Conservation (phyloP, 495 filamentous ascomycete genomes). For the Xylaria grammica region DNA sequence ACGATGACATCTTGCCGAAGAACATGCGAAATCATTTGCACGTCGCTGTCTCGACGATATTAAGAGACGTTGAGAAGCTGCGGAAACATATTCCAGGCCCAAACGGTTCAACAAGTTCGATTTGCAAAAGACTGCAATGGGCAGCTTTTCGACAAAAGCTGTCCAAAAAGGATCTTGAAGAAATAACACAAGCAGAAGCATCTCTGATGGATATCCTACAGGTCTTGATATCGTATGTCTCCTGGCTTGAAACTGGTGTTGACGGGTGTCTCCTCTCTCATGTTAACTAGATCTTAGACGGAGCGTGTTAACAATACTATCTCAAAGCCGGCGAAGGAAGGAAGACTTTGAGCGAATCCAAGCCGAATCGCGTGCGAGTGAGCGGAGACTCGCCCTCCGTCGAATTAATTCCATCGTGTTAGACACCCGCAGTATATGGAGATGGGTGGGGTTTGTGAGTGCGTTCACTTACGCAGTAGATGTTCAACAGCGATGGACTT, state of each 20-base stretch:
- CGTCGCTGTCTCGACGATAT: not conserved
- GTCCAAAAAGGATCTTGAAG: not conserved
- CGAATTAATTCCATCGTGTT: not conserved
- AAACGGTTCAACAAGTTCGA: too few species aligned
- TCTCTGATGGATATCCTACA: not conserved
- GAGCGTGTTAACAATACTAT: not conserved
- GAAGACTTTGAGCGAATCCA: not conserved
- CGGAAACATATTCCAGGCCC: not conserved
- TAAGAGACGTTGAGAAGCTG: not conserved
- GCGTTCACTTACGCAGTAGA: not conserved
- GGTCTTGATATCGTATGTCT: not conserved
- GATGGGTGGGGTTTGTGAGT: not conserved
- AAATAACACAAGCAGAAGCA: not conserved
- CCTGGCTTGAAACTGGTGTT: not conserved
- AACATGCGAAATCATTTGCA: not conserved
- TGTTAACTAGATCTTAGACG: too few species aligned
- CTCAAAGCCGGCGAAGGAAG: not conserved
- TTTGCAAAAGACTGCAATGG: not conserved
- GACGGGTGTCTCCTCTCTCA: too few species aligned
- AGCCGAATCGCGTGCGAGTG: not conserved
- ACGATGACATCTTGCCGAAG: not conserved
- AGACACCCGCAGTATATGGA: not conserved
- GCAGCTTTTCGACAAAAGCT: not conserved
- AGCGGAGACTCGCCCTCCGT: not conserved
- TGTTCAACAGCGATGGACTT: not conserved